Percentiles rank a stretch among this genome's conserved stretches.
Evolutionary conservation across 768 basidiomycete genomes (phyloP).

Genomic region (Mycena epipterygia): DNA sequence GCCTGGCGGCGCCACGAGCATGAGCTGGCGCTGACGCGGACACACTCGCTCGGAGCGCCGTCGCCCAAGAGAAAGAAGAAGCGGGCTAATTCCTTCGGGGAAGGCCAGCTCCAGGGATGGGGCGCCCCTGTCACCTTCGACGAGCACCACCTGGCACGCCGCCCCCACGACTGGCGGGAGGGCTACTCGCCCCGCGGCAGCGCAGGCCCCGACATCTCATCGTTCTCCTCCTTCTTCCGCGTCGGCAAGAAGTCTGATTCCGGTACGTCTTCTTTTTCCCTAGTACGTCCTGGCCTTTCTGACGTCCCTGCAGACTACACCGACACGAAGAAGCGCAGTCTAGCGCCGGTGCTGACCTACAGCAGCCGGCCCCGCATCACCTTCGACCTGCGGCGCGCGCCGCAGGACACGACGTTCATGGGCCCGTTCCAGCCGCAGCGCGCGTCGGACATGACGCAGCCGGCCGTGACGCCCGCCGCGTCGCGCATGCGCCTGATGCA

Average conservation of each 20-base stretch:
- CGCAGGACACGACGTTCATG: slow-evolving; percentile 2
- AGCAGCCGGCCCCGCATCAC: slow-evolving; percentile 15
- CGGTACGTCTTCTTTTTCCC: too few species aligned
- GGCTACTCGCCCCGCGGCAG: slow-evolving; percentile 35
- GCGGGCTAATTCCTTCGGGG: slow-evolving; percentile 11
- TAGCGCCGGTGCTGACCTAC: neutral
- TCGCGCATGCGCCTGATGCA: slow-evolving; percentile 61
- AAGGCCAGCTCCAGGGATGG: slow-evolving; percentile 14
- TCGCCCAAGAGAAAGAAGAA: slow-evolving; percentile 13
- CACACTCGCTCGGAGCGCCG: slow-evolving; percentile 5
- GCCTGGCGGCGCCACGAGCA: neutral
- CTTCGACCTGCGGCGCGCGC: slow-evolving; percentile 25
- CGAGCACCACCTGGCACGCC: slow-evolving; percentile 29
- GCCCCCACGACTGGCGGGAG: slow-evolving; percentile 37
- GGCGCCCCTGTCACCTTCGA: slow-evolving; percentile 12
- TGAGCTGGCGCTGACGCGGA: neutral
- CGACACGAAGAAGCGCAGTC: slow-evolving; percentile 23
- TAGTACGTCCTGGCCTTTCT: slow-evolving; percentile 6
- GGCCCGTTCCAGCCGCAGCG: slow-evolving; percentile 17
- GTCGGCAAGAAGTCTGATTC: slow-evolving; percentile 23
- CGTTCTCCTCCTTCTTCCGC: slow-evolving; percentile 32
- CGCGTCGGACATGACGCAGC: slow-evolving; percentile 53
- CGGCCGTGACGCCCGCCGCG: slow-evolving; percentile 58
- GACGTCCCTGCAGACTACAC: slow-evolving; percentile 2
- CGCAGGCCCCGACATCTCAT: slow-evolving; percentile 15